phyloP scores from a whole-genome alignment of 1,284 basidiomycete genomes.

The Phaffia rhodozyma region DNA sequence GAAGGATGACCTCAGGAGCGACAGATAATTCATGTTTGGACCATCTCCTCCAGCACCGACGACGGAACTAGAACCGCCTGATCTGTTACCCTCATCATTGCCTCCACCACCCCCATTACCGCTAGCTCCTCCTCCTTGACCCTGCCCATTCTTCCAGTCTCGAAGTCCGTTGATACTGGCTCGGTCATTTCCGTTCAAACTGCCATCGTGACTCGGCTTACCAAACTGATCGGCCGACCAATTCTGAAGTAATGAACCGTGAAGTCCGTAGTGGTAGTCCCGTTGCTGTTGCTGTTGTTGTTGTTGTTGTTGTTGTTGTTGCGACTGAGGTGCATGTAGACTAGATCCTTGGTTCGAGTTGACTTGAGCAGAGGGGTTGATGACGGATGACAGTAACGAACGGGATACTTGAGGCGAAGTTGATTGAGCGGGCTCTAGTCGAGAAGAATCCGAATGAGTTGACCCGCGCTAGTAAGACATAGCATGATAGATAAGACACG shows the following conservation, averaged over 20 bases:
- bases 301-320: not conserved
- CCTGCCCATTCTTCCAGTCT: not conserved
- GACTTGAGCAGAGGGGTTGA: not conserved
- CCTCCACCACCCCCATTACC: not conserved
- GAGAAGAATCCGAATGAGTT: not conserved
- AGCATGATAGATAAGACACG: not conserved
- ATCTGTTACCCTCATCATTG: not conserved
- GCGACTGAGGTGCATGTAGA: not conserved
- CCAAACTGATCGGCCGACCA: not conserved
- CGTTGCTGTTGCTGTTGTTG: not conserved
- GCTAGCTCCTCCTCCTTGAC: not conserved
- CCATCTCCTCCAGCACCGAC: not conserved
- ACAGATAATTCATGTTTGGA: not conserved
- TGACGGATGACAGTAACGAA: not conserved
- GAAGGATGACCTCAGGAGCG: not conserved
- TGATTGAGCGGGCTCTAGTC: not conserved
- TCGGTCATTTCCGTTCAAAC: not conserved
- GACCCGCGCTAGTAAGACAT: not conserved
- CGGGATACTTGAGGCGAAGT: not conserved
- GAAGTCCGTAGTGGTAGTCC: not conserved
- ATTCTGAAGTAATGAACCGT: conserved; percentile 1
- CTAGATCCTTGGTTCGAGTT: not conserved
- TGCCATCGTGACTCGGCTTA: not conserved
- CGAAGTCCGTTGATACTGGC: conserved; percentile 1
- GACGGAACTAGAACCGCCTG: not conserved